Conservation (phyloP, 148 eudicot genomes). For the Amaranthus cruentus region DNA sequence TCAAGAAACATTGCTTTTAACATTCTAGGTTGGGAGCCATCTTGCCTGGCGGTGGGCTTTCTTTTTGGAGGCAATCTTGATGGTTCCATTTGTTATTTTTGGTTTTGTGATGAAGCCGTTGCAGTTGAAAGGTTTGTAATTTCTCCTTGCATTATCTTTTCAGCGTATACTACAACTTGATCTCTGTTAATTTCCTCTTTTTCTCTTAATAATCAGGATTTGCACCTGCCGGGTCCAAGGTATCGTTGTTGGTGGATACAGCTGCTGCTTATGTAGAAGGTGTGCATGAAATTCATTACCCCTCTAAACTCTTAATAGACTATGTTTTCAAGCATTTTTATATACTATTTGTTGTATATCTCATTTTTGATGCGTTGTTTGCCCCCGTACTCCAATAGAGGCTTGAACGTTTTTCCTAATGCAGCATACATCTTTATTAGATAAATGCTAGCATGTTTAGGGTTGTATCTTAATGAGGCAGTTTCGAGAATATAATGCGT, state of each 20-base stretch:
- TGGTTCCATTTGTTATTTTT: slow-evolving; percentile 87
- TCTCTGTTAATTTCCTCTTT: slow-evolving; percentile 4
- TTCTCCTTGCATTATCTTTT: background rate
- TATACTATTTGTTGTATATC: background rate
- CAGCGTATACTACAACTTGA: background rate
- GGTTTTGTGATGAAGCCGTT: slow-evolving; percentile 87
- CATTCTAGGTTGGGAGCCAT: slow-evolving; percentile 56
- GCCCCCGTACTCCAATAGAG: too few relatives aligned
- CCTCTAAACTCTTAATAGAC: background rate
- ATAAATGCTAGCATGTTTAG: too few relatives aligned
- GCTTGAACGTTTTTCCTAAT: too few relatives aligned
- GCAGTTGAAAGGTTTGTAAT: slow-evolving; percentile 68
- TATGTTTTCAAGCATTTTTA: background rate
- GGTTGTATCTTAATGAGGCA: too few relatives aligned
- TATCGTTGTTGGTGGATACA: slow-evolving; percentile 34
- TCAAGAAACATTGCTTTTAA: background rate
- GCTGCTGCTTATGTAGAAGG: slow-evolving; percentile 50
- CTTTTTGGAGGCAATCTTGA: slow-evolving; percentile 66
- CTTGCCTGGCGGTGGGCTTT: slow-evolving; percentile 84
- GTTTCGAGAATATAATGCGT: too few relatives aligned
- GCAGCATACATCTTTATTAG: too few relatives aligned
- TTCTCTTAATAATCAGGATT: slow-evolving; percentile 47
- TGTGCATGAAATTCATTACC: slow-evolving; percentile 10
- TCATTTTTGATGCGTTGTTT: too few relatives aligned
- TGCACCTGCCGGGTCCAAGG: slow-evolving; percentile 49